Base-by-base conservation (phyloP, 257 asterid genomes). In the Fraxinus excelsior region DNA sequence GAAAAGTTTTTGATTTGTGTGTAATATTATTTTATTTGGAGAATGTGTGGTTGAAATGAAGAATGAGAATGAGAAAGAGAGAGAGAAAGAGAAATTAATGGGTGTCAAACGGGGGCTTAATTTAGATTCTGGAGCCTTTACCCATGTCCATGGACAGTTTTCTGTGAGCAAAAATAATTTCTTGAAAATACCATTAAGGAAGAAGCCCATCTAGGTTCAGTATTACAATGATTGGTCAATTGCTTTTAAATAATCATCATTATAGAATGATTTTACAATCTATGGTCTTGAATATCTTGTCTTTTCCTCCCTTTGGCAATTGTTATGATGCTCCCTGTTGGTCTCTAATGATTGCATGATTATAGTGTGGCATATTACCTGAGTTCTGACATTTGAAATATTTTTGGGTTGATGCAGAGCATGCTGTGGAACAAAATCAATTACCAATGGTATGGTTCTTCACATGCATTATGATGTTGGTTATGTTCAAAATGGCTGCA, bases 381-480 rank as follows among this genome's bases (percentile, higher is more conserved):
- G 16, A 60, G 68, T 62, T 62, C 68, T 26, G n/a, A 62, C 19
- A 62, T 26, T 9, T 62, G n/a, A 62, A 62, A 62, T 23, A 62
- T 62, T 10, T 23, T 26, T 62, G 19, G 68, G 35, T 62, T 62
- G 68, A 62, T 62, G 95, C 92, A 91, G 99, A 88, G 35, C 80
- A 83, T 77, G 85, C 78, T 76, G 88, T 71, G 78, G 80, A 66
- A 80, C 85, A 84, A 84, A 85, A 66, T 74, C 83, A 81, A 53
- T 78, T 70, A 35, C 82, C 89, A 37, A 70, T 70, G 85, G 97
- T 94, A 88, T 34, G 87, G 72, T 56, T 76, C 34, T 11, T 78
- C 80, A 31, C 35, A 25, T 79, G 28, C 44, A 38, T 79, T 74
- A 73, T 25, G 25, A 12, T 84, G 74, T 68, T 79, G 23, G 66